A percentile compares a stretch with the other conserved stretches of the same genome.
Conservation (phyloP, 306 rosid species). For the Nissolia schottii region DNA sequence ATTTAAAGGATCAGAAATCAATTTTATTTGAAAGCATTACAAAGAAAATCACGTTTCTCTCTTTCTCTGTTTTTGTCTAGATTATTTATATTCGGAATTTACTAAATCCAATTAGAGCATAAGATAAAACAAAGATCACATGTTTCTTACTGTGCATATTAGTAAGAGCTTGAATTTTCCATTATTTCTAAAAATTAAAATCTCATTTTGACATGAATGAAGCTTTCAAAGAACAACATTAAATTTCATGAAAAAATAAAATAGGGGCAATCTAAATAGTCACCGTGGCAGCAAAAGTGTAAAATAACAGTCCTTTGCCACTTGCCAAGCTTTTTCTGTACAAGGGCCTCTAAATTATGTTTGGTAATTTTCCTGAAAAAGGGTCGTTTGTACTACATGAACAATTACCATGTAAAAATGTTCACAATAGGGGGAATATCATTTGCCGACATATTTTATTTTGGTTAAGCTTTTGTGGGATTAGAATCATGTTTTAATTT, state of each 20-base stretch:
- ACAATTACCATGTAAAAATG: background rate
- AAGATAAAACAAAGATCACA: background rate
- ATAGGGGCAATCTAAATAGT: background rate
- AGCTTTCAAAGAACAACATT: background rate
- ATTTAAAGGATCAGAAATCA: background rate
- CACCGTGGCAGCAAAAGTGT: background rate
- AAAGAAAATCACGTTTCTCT: background rate
- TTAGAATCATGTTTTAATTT: constrained; percentile 12
- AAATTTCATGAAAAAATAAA: background rate
- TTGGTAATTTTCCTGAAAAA: constrained; percentile 20
- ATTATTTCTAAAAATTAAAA: background rate
- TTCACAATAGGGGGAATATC: background rate
- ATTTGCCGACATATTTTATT: background rate
- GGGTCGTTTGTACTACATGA: constrained; percentile 21
- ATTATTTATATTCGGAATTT: background rate
- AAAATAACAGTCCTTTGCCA: constrained; percentile 12
- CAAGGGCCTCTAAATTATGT: background rate
- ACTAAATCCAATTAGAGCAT: no score
- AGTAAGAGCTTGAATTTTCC: background rate
- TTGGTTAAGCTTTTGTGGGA: background rate
- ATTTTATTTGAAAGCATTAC: background rate
- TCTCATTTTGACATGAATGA: background rate
- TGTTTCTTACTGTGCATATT: background rate
- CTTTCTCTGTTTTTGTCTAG: background rate
- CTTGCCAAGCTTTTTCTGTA: background rate